Evolutionary conservation across 1,284 basidiomycete species (phyloP).

Genomic region (Rhodotorula sp.): DNA sequence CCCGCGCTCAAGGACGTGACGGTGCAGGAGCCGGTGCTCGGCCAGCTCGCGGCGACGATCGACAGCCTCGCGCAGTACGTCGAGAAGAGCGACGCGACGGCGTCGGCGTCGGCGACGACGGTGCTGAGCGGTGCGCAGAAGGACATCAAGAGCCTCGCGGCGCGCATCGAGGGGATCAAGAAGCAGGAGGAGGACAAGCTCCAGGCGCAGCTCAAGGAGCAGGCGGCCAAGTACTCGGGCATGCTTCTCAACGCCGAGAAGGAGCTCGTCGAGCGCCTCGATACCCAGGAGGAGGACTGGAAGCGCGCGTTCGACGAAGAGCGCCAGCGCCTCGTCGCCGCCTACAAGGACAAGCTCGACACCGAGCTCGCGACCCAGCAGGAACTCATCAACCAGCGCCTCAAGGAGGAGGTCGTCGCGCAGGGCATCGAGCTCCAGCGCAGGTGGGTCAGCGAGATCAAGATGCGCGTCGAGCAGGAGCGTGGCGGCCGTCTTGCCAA

Average conservation of each 20-base stretch:
- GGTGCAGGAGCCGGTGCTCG: conserved; percentile 78
- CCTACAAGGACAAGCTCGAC: conserved; percentile 84
- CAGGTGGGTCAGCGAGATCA: conserved; percentile 94
- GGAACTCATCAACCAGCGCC: conserved; percentile 87
- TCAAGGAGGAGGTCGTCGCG: conserved; percentile 91
- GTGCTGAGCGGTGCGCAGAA: conserved; percentile 64
- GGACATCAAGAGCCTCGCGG: conserved; percentile 78
- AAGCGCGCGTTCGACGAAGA: conserved; percentile 80
- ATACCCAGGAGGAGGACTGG: conserved; percentile 83
- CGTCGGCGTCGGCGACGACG: conserved; percentile 61
- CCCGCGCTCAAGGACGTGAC: conserved; percentile 75
- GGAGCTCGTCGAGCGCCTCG: conserved; percentile 77
- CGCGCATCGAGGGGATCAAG: conserved; percentile 77
- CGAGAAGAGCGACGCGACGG: conserved; percentile 50
- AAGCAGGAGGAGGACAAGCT: conserved; percentile 67
- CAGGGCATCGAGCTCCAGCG: conserved; percentile 97
- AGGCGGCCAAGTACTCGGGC: conserved; percentile 78
- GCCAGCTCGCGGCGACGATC: conserved; percentile 89
- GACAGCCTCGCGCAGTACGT: conserved; percentile 82
- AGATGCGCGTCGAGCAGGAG: conserved; percentile 93
- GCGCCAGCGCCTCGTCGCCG: conserved; percentile 69
- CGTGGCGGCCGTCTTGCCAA: conserved; percentile 93
- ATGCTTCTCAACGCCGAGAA: conserved; percentile 82
- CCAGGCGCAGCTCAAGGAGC: conserved; percentile 76
- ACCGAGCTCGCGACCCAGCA: conserved; percentile 84